Evolutionary conservation across 2,329 filamentous ascomycete genomes (phyloP), one percentile per base, ranked within the genome.

Genomic region (Verticillium klebahnii): DNA sequence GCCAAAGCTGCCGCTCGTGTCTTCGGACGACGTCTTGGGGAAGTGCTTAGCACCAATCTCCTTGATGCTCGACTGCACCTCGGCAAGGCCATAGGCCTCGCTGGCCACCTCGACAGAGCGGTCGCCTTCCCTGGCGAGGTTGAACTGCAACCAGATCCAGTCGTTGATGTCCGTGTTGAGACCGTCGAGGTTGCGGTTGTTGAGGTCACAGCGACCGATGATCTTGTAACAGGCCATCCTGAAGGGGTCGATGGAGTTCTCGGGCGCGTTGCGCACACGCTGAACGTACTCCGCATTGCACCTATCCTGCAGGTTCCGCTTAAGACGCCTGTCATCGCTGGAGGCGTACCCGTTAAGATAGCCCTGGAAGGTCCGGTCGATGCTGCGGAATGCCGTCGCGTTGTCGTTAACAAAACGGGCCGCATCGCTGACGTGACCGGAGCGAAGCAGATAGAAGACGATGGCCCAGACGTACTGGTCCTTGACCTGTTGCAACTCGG

Each of bases 141-240:
- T 88, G 76, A 90, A 87, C 70, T 90, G 88, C 61, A 90, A 80
- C 88, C 88, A 90, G 70, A 89, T 83, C 85, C 86, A 90, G 74
- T 90, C 88, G 69, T 89, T 85, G 63, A 89, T 85, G 62, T 87
- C 85, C 15, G 83, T 85, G 69, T 85, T 85, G 39, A 90, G 76
- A 56, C 83, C 84, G 29, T 88, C 86, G 34, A 90, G 74, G 67
- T 82, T 86, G 65, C 88, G 84, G 74, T 88, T 87, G 70, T 78
- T 80, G 31, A 90, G 77, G 69, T 89, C 88, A 68, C 87, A 89
- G 56, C 88, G 92, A 56, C 96, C 95, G 68, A 99, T 90, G 64
- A 99, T 89, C 82, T 99, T 98, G 83, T 98, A 98, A 74, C 95
- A 97, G 57, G 94, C 93, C 87, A 97, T 93, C 60, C 93, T 89